Conservation (phyloP, 1,284 basidiomycete species). For the Grifola frondosa region DNA sequence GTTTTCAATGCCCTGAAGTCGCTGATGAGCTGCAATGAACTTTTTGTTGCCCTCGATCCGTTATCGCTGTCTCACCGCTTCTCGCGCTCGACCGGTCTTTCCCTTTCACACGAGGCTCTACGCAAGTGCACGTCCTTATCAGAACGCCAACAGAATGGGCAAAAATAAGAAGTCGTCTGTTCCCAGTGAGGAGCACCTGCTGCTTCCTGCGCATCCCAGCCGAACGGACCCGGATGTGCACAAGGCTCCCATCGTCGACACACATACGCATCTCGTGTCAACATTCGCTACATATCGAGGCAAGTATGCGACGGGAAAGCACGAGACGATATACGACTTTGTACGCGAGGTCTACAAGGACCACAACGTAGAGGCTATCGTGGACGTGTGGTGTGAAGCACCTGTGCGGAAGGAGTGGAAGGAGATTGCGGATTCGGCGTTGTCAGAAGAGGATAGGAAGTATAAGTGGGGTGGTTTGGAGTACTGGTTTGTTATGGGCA, state of each 20-base stretch:
- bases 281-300: conserved; percentile 62
- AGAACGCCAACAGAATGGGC: conserved; percentile 35
- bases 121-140: too few species aligned
- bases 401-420: conserved; percentile 61
- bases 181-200: conserved; percentile 27
- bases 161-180: conserved; percentile 32
- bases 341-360: conserved; percentile 58
- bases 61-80: too few species aligned
- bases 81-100: too few species aligned
- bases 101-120: too few species aligned
- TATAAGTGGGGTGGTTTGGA: conserved; percentile 61
- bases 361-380: conserved; percentile 59
- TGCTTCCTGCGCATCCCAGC: conserved; percentile 26
- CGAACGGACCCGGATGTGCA: conserved; percentile 15
- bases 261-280: conserved; percentile 74
- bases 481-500: conserved; percentile 79
- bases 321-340: conserved; percentile 61
- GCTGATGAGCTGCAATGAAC: too few species aligned
- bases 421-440: conserved; percentile 71
- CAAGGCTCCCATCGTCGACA: conserved; percentile 61
- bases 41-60: too few species aligned
- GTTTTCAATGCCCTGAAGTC: too few species aligned
- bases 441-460: conserved; percentile 46
- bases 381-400: conserved; percentile 85
- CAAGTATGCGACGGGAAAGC: conserved; percentile 56